These are phyloP conservation scores for Penicillium sp. DNA, from an alignment of 2,329 filamentous ascomycete genomes.

Conservation along the genomic window DNA sequence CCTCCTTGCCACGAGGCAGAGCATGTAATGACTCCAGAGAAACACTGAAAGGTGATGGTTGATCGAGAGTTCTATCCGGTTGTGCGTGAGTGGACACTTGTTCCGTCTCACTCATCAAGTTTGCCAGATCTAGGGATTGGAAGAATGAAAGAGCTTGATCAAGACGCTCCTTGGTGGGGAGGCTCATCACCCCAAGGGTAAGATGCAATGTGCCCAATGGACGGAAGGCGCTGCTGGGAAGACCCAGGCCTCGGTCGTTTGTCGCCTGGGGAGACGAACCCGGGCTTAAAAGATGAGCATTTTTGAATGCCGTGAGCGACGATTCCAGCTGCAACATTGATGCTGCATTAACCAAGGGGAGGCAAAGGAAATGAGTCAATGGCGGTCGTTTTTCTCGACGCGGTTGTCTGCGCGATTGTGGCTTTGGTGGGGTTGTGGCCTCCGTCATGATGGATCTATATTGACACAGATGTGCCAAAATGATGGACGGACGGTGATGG, in stretches of 20 bases:
- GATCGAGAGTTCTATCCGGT: not conserved
- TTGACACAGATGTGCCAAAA: not conserved
- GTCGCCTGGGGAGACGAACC: not conserved
- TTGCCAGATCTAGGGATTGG: constrained; percentile 43
- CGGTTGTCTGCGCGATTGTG: constrained; percentile 13
- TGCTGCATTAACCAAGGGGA: constrained; percentile 58
- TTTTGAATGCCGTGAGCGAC: constrained; percentile 59
- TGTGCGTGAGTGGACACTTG: constrained; percentile 20
- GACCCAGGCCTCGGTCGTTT: constrained; percentile 34
- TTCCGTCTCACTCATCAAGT: constrained; percentile 37
- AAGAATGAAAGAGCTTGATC: constrained; percentile 47
- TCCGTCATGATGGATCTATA: constrained; percentile 12
- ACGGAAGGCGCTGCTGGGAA: constrained; percentile 66
- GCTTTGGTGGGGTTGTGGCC: constrained; percentile 3
- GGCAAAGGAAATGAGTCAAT: constrained; percentile 47
- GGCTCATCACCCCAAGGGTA: constrained; percentile 80
- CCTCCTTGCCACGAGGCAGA: constrained; percentile 33
- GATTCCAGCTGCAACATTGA: constrained; percentile 64
- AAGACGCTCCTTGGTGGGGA: constrained; percentile 52
- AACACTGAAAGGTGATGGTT: constrained; percentile 37
- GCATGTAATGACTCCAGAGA: constrained; percentile 43
- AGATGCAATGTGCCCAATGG: constrained; percentile 78
- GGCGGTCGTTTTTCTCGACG: constrained; percentile 29
- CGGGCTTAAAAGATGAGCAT: constrained; percentile 20
- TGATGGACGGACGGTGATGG: not conserved